These are phyloP conservation scores for Rosa hybrid DNA, from an alignment of 331 rosid species.

Conservation along the genomic window DNA sequence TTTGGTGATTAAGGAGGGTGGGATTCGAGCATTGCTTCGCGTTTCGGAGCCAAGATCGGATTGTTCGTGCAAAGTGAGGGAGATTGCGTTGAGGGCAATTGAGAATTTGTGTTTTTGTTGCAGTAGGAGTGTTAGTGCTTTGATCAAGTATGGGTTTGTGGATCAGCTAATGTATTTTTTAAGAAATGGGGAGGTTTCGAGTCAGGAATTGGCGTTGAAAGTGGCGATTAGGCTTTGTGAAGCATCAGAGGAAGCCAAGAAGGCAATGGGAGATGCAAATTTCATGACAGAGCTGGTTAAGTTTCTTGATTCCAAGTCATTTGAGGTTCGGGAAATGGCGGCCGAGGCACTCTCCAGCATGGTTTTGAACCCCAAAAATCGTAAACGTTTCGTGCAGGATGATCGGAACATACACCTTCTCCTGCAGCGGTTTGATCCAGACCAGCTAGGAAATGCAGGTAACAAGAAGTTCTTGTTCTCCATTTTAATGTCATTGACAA, in stretches of 20 bases:
- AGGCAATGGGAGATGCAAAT: conserved; percentile 66
- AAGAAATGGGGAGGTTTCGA: conserved; percentile 62
- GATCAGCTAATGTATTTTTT: conserved; percentile 60
- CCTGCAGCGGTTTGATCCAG: conserved; percentile 65
- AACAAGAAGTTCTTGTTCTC: conserved; percentile 57
- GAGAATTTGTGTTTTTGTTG: conserved; percentile 64
- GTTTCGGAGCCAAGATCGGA: conserved; percentile 59
- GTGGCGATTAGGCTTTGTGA: conserved; percentile 61
- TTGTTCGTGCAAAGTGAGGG: conserved; percentile 52
- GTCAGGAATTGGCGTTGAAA: conserved; percentile 76
- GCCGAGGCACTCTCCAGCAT: conserved; percentile 65
- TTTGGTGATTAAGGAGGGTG: conserved; percentile 68
- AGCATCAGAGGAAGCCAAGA: conserved; percentile 75
- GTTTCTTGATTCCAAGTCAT: conserved; percentile 71
- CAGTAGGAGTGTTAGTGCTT: conserved; percentile 32
- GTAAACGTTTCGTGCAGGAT: conserved; percentile 76
- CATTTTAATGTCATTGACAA: conserved; percentile 69
- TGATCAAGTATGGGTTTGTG: conserved; percentile 62
- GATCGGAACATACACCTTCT: conserved; percentile 60
- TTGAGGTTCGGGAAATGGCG: conserved; percentile 82
- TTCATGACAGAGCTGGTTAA: conserved; percentile 81
- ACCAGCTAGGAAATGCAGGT: conserved; percentile 50
- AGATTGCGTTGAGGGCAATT: conserved; percentile 62
- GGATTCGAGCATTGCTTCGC: conserved; percentile 51
- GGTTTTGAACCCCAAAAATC: conserved; percentile 66